These are phyloP conservation scores for Arabidopsis suecica DNA, from an alignment of 345 rosid genomes.

Conservation along the genomic window DNA sequence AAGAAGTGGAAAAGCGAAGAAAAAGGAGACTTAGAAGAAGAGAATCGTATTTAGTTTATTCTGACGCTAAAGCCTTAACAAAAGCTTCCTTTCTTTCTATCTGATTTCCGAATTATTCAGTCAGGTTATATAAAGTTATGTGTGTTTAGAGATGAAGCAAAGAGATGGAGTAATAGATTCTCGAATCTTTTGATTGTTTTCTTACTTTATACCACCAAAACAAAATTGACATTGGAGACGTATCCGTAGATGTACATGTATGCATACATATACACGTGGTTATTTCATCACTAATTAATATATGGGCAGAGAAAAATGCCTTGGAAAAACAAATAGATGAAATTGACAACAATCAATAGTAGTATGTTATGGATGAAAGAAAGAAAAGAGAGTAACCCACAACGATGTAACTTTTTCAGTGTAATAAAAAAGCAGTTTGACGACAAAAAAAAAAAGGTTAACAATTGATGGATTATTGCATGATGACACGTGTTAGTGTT, in stretches of 20 bases:
- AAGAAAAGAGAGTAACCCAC: background rate
- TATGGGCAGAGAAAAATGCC: background rate
- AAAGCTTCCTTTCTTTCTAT: conserved; percentile 46
- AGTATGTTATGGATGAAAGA: background rate
- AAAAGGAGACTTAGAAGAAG: conserved; percentile 68
- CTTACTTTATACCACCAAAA: conserved; percentile 4
- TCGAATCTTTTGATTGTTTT: conserved; percentile 30
- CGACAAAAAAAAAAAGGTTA: too few relatives aligned
- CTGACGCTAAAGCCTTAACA: conserved; percentile 54
- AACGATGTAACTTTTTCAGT: too few relatives aligned
- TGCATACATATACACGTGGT: conserved; percentile 16
- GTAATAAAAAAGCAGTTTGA: too few relatives aligned
- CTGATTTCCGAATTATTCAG: conserved; percentile 43
- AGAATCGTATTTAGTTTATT: conserved; percentile 52
- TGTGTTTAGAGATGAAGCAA: conserved; percentile 41
- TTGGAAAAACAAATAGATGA: background rate
- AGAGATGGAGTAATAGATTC: conserved; percentile 40
- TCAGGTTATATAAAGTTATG: conserved; percentile 34
- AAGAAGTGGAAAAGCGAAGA: conserved; percentile 43
- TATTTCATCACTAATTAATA: background rate
- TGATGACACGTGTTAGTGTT: background rate
- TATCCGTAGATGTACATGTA: conserved; percentile 15
- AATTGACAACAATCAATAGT: background rate
- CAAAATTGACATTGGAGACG: conserved; percentile 5
- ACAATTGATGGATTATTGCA: background rate